Conservation (phyloP, 2,329 filamentous ascomycete species). For the Fusarium sp. region DNA sequence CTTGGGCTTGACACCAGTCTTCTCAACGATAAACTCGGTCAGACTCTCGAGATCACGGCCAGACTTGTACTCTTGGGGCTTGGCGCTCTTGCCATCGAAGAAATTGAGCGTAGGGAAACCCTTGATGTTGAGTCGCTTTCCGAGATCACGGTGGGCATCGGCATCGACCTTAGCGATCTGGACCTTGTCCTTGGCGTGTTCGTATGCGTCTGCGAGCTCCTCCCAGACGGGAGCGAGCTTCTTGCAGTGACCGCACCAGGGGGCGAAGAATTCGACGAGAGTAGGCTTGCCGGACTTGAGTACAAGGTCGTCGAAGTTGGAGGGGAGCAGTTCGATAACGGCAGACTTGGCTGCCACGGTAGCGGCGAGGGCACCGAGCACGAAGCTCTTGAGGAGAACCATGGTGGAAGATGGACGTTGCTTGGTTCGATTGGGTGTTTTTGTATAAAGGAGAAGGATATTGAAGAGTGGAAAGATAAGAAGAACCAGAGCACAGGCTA, state of each 20-base stretch:
- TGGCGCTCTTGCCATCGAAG: conserved; percentile 94
- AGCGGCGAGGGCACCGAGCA: conserved; percentile 66
- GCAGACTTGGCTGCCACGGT: conserved; percentile 77
- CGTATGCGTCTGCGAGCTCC: conserved; percentile 81
- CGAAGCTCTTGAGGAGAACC: conserved; percentile 70
- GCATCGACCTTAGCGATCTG: conserved; percentile 96
- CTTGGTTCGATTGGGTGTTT: conserved; percentile 1
- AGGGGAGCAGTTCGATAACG: conserved; percentile 88
- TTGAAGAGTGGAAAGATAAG: neutral
- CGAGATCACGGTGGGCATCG: conserved; percentile 85
- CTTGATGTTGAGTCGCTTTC: conserved; percentile 86
- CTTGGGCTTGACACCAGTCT: conserved; percentile 86
- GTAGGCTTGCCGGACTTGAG: conserved; percentile 93
- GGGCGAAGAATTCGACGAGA: conserved; percentile 97
- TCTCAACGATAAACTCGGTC: conserved; percentile 81
- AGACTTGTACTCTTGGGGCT: conserved; percentile 84
- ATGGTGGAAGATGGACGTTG: conserved; percentile 51
- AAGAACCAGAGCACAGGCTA: conserved; percentile 22
- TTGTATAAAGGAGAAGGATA: neutral
- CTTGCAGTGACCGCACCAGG: conserved; percentile 99
- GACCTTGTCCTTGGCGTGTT: conserved; percentile 76
- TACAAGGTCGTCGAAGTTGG: conserved; percentile 92
- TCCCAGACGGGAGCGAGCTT: conserved; percentile 94
- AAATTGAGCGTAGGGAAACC: conserved; percentile 98
- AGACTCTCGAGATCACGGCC: conserved; percentile 90